Base-by-base conservation (phyloP, 306 rosid species). In the Pueraria montana region DNA sequence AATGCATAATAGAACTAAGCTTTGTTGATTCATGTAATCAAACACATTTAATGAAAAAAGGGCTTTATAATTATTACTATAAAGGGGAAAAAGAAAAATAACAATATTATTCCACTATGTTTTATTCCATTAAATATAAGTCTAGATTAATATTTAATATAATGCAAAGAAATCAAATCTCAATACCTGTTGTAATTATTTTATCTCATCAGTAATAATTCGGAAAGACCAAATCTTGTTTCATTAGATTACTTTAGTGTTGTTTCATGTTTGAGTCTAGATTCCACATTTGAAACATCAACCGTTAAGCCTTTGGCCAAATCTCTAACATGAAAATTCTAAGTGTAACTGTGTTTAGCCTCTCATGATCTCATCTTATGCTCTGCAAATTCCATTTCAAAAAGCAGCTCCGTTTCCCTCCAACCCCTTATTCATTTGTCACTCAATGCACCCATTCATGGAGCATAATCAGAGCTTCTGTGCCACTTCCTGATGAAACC, bases 401-500 rank as follows among this genome's bases (percentile, higher is more conserved):
- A 84, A 80, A 58, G 12, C 83, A 50, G 59, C 48, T 90, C 6
- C 42, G 6, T 76, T 87, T 86, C 89, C 80, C 88, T 62, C 85
- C 71, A 80, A 66, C 3, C 40, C 63, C 23, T 38, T 27, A 27
- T 38, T 77, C 88, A 32, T 14, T 74, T 77, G 9, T 61, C 53
- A 72, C 66, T 49, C 58, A 67, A 65, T 77, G 79, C 71, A 17
- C 62, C 27, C 46, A 77, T 80, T 82, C 82, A 72, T 83, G 36
- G 42, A 61, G 16, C 63, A 76, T 81, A 32, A 84, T 83, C 76
- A 77, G 82, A 79, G 74, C 82, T 67, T 80, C 73, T 43, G 18
- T 88, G 12, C 38, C 79, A 74, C 2, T 87, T 56, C 80, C 69
- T 42, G 79, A 82, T 70, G 69, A 87, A 67, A 79, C 89, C 86